Base-by-base conservation (phyloP, 1,284 basidiomycete genomes). In the Papiliotrema nemorosa region DNA sequence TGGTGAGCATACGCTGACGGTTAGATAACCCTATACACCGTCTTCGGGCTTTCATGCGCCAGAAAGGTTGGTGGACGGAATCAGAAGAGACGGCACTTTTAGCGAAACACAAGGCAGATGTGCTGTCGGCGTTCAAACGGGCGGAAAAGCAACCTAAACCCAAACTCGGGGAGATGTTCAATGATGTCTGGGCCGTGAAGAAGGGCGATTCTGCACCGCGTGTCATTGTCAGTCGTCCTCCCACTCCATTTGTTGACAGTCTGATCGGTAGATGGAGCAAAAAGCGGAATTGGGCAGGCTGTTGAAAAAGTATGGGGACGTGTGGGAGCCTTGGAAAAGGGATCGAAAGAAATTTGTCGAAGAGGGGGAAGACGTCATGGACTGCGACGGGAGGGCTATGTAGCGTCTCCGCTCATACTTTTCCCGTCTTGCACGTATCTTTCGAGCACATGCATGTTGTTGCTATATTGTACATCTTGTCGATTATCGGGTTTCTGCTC, bases 21-120 rank as follows among this genome's bases (percentile, higher is more conserved):
- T 33, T 50, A 72, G 90, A 94, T 62, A 93, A 93, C 69, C 92
- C 92, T 1, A 82, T 93, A 51, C 80, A 82, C 41, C 84, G 93
- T 33, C 88, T 93, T 80, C 82, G 89, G 35, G 72, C 84, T 18
- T 96, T 84, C 75, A 80, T 96, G 73, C 87, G 90, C 64, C 80
- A 82, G 10, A 80, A 78, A 52, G 83, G 84, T n/a, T 93, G 91
- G 89, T 96, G 92, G 92, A 79, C 82, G 50, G 81, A 81, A 38
- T 76, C 80, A 34, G 83, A 87, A 38, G 92, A 96, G 66, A 82
- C 84, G 44, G 81, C 80, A 36, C 77, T 88, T 50, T 85, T 86
- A 63, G 77, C 79, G n/a, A 76, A 79, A 36, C 78, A 88, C 51
- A 88, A 85, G 73, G 78, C 79, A 31, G 82, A 85, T 42, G 87